phyloP scores from a whole-genome alignment of 73 alveolate genomes.

The Paramecium pentaurelia region DNA sequence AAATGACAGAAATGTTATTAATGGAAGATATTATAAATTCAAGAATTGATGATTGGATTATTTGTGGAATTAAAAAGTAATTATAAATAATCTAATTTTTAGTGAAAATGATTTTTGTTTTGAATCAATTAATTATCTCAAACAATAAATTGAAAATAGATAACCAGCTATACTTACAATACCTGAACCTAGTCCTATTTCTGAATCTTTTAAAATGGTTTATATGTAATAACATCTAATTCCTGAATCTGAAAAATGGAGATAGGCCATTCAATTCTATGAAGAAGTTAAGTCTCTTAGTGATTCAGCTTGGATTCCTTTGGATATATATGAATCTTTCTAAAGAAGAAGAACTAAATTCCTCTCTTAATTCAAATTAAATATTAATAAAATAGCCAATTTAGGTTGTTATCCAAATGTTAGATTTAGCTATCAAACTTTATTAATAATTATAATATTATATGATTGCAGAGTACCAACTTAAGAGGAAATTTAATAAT shows the following conservation, averaged over 20 bases:
- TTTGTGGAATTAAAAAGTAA: constrained; percentile 27
- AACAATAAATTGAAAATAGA: neutral
- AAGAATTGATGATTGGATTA: constrained; percentile 42
- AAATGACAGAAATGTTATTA: constrained; percentile 28
- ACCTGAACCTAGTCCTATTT: constrained; percentile 30
- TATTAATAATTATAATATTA: neutral
- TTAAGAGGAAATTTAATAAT: neutral
- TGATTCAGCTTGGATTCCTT: constrained; percentile 9
- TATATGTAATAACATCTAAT: neutral
- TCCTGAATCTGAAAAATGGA: neutral
- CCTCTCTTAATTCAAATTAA: neutral
- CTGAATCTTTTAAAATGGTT: neutral
- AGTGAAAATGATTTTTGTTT: constrained; percentile 23
- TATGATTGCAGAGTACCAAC: neutral
- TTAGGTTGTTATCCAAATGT: neutral
- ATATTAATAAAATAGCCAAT: neutral
- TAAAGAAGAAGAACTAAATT: neutral
- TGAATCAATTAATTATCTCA: neutral
- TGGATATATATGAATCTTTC: neutral
- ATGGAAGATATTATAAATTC: constrained; percentile 7
- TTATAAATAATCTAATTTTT: neutral
- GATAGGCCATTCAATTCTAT: neutral
- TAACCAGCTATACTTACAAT: neutral
- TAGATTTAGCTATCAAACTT: neutral
- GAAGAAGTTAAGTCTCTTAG: constrained; percentile 4